Percentiles rank a stretch among this genome's conserved stretches.
phyloP scores from a whole-genome alignment of 1,139 yeast species.

The Candida tunisiensis region DNA sequence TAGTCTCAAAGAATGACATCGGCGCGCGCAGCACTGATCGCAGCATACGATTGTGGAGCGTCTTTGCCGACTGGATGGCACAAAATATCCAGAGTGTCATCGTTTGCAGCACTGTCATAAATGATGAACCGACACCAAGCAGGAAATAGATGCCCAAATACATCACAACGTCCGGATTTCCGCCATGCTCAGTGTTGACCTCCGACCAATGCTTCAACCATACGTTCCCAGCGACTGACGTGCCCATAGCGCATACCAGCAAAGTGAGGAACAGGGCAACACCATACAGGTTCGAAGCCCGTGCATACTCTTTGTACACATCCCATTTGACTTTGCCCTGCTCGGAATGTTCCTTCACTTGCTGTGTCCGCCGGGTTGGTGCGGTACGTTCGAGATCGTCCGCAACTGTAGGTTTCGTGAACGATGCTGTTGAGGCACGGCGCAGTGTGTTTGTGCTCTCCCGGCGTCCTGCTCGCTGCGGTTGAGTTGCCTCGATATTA shows the following conservation, averaged over 20 bases:
- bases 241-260: constrained; percentile 34
- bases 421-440: constrained; percentile 9
- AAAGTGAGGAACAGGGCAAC: constrained; percentile 37
- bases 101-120: constrained; percentile 49
- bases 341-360: constrained; percentile 52
- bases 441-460: constrained; percentile 6
- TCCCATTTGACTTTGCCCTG: constrained; percentile 92
- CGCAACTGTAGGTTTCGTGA: constrained; percentile 17
- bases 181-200: constrained; percentile 49
- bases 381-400: constrained; percentile 15
- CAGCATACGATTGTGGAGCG: constrained; percentile 69
- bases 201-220: constrained; percentile 99
- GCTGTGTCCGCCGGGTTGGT: too few species aligned
- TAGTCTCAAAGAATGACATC: constrained; percentile 93
- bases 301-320: constrained; percentile 69
- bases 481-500: too few species aligned
- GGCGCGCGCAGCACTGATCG: constrained; percentile 75
- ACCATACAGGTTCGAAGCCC: constrained; percentile 66
- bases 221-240: constrained; percentile 51
- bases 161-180: constrained; percentile 50
- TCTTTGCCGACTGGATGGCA: constrained; percentile 67
- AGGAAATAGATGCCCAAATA: constrained; percentile 65
- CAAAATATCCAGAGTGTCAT: constrained; percentile 69
- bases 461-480: constrained; percentile 11
- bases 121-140: constrained; percentile 52